These are phyloP conservation scores for Fraxinus platypoda DNA, from an alignment of 305 asterid species.

Conservation along the genomic window DNA sequence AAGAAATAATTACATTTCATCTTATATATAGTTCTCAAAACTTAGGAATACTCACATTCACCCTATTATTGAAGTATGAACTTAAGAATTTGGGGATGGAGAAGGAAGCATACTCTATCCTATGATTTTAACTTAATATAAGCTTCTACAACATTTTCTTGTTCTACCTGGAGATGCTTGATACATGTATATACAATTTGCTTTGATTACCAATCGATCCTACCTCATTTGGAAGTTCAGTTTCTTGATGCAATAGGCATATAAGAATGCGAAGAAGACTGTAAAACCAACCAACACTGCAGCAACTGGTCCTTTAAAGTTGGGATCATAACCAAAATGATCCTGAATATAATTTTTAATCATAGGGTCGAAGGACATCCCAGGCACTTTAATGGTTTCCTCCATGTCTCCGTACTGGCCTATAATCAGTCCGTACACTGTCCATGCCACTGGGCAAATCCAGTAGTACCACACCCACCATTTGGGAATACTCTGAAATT, in stretches of 20 bases:
- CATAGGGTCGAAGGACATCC: conserved; percentile 23
- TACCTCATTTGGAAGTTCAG: conserved; percentile 65
- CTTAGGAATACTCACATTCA: background rate
- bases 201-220: background rate
- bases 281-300: conserved; percentile 53
- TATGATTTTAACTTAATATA: background rate
- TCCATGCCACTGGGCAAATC: conserved; percentile 76
- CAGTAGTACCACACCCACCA: conserved; percentile 71
- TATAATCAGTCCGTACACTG: conserved; percentile 57
- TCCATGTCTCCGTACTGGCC: conserved; percentile 61
- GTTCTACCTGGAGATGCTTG: background rate
- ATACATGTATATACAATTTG: conserved; percentile 24
- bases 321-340: conserved; percentile 50
- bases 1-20: background rate
- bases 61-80: background rate
- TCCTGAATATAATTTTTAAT: conserved; percentile 40
- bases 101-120: background rate
- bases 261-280: conserved; percentile 62
- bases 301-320: conserved; percentile 59
- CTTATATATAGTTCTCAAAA: background rate
- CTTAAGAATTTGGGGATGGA: background rate
- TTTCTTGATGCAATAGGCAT: conserved; percentile 52
- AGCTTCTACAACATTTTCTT: background rate
- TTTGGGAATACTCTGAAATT: conserved; percentile 49
- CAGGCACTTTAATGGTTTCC: conserved; percentile 36